Evolutionary conservation across 805 yeast species (phyloP).

Genomic region (Suhomyces canberraensis): DNA sequence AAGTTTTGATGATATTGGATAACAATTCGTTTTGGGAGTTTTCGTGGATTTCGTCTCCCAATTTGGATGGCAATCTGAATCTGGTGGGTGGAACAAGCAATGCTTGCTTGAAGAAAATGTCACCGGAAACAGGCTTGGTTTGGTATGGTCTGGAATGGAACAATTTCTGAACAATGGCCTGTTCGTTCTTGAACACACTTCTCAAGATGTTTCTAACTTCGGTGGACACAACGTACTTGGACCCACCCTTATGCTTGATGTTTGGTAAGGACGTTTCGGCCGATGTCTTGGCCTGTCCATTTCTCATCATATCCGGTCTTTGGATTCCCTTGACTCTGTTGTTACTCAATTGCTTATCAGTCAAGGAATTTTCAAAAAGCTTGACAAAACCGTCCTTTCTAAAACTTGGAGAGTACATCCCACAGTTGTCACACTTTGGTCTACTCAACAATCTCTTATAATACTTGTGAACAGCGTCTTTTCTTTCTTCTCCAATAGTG

Average conservation of each 20-base stretch:
- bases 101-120: slow-evolving; percentile 85
- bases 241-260: slow-evolving; percentile 62
- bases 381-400: slow-evolving; percentile 94
- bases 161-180: slow-evolving; percentile 59
- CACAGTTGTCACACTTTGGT: slow-evolving; percentile 93
- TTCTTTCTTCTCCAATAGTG: slow-evolving; percentile 83
- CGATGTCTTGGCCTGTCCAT: slow-evolving; percentile 13
- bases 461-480: slow-evolving; percentile 65
- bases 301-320: slow-evolving; percentile 68
- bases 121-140: slow-evolving; percentile 52
- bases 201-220: slow-evolving; percentile 81
- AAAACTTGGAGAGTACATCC: slow-evolving; percentile 89
- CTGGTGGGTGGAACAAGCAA: slow-evolving; percentile 95
- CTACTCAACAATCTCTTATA: slow-evolving; percentile 70
- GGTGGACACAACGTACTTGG: slow-evolving; percentile 82
- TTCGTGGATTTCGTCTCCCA: slow-evolving; percentile 96
- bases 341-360: slow-evolving; percentile 75
- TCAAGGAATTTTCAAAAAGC: slow-evolving; percentile 82
- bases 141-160: slow-evolving; percentile 79
- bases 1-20: slow-evolving; percentile 74
- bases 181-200: slow-evolving; percentile 73
- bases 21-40: slow-evolving; percentile 88
- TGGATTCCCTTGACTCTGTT: slow-evolving; percentile 78
- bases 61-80: slow-evolving; percentile 92
- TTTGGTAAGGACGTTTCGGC: slow-evolving; percentile 39